phyloP scores from a whole-genome alignment of 495 filamentous ascomycete species.

The Hypoxylon subgilvum region DNA sequence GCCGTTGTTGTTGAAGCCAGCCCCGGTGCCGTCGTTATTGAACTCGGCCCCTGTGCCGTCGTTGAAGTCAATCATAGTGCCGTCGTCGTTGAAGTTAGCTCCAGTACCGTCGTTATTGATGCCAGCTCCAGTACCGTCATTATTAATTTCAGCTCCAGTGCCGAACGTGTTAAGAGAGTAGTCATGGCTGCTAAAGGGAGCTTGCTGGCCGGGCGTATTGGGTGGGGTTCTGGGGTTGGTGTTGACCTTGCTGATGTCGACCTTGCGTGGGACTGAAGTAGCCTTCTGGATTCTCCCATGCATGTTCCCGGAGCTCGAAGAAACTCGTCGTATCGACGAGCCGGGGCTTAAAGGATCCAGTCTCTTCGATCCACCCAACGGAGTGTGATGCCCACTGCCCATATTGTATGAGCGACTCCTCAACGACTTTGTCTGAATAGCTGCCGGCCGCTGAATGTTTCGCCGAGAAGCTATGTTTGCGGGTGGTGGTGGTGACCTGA shows the following conservation, averaged over 20 bases:
- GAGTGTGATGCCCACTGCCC: conserved; percentile 42
- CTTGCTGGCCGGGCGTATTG: conserved; percentile 49
- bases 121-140: too few species aligned
- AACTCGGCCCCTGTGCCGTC: too few species aligned
- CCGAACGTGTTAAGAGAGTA: conserved; percentile 36
- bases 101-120: too few species aligned
- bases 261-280: conserved; percentile 34
- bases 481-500: conserved; percentile 55
- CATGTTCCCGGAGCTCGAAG: conserved; percentile 48
- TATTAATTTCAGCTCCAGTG: conserved; percentile 41
- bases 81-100: conserved; percentile 46
- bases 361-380: conserved; percentile 46
- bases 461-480: conserved; percentile 56
- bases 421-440: conserved; percentile 45
- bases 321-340: conserved; percentile 52
- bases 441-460: conserved; percentile 52
- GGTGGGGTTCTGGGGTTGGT: conserved; percentile 53
- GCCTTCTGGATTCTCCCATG: conserved; percentile 51
- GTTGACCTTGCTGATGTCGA: conserved; percentile 45
- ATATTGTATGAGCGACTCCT: conserved; percentile 43
- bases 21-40: too few species aligned
- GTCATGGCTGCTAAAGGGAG: conserved; percentile 43
- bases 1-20: too few species aligned
- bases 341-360: conserved; percentile 47
- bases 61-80: too few species aligned